Evolutionary conservation across 2,329 filamentous ascomycete genomes (phyloP).

Genomic region (Colletotrichum falcatum): DNA sequence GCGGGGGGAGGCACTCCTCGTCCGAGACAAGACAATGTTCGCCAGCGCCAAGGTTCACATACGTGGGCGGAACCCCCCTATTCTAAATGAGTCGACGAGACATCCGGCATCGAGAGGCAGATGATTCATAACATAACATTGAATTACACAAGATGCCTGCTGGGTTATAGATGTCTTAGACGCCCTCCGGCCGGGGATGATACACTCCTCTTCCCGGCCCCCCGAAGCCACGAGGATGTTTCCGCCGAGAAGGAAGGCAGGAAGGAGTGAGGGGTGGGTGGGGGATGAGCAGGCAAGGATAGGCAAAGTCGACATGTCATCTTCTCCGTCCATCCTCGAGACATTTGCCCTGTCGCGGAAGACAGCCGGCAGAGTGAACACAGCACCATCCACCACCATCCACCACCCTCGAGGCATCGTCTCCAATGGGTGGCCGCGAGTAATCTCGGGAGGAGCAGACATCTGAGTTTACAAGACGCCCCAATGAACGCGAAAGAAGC

Average conservation of each 20-base stretch:
- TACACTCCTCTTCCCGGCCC: constrained; percentile 4
- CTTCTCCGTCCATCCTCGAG: not conserved
- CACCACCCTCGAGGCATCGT: not conserved
- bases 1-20: not conserved
- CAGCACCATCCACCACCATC: not conserved
- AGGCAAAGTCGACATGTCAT: constrained; percentile 11
- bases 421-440: not conserved
- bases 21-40: constrained; percentile 24
- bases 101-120: not conserved
- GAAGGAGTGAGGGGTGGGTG: not conserved
- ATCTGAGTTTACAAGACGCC: not conserved
- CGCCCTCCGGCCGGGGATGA: not conserved
- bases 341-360: constrained; percentile 1
- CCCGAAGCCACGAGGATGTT: constrained; percentile 18
- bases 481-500: not conserved
- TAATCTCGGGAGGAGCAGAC: not conserved
- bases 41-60: not conserved
- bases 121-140: not conserved
- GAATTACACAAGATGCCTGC: not conserved
- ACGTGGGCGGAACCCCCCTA: not conserved
- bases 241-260: not conserved
- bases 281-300: not conserved
- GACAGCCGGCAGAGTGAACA: constrained; percentile 15
- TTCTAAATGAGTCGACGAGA: not conserved
- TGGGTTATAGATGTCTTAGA: not conserved